These are phyloP conservation scores for Zasmidium angulare DNA, from an alignment of 2,329 filamentous ascomycete species.

Conservation along the genomic window DNA sequence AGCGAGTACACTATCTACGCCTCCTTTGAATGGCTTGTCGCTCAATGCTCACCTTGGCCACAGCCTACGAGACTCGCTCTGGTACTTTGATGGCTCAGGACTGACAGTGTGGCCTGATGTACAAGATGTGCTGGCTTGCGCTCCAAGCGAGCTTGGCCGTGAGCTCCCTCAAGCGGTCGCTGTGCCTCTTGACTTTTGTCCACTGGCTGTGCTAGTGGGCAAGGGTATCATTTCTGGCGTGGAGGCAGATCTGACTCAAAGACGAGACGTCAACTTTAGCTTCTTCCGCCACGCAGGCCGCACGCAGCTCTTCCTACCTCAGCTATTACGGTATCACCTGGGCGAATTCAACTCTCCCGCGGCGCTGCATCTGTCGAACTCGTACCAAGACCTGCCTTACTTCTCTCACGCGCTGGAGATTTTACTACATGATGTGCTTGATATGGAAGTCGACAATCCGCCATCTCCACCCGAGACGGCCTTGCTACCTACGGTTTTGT, in stretches of 20 bases:
- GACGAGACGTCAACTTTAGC: slow-evolving; percentile 86
- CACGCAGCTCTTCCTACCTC: slow-evolving; percentile 91
- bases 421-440: slow-evolving; percentile 85
- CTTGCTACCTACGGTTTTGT: slow-evolving; percentile 53
- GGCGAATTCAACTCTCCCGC: slow-evolving; percentile 73
- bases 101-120: slow-evolving; percentile 88
- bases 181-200: slow-evolving; percentile 91
- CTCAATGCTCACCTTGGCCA: slow-evolving; percentile 35
- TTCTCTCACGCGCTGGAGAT: slow-evolving; percentile 92
- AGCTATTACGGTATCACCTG: slow-evolving; percentile 78
- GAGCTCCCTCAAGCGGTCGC: slow-evolving; percentile 74
- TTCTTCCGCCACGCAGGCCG: slow-evolving; percentile 85
- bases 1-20: slow-evolving; percentile 17
- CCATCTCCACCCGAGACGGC: slow-evolving; percentile 46
- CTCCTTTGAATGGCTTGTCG: slow-evolving; percentile 16
- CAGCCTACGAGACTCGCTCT: slow-evolving; percentile 80
- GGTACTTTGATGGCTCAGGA: slow-evolving; percentile 87
- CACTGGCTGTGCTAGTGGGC: slow-evolving; percentile 78
- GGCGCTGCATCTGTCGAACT: slow-evolving; percentile 76
- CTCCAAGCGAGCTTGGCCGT: slow-evolving; percentile 62
- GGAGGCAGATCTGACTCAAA: slow-evolving; percentile 89
- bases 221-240: slow-evolving; percentile 90
- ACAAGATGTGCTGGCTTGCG: slow-evolving; percentile 74
- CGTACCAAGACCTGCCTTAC: slow-evolving; percentile 85
- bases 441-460: slow-evolving; percentile 83